A percentile compares a stretch with the other conserved stretches of the same genome.
Conservation (phyloP, 2,329 filamentous ascomycete species). For the Claviceps sp. region DNA sequence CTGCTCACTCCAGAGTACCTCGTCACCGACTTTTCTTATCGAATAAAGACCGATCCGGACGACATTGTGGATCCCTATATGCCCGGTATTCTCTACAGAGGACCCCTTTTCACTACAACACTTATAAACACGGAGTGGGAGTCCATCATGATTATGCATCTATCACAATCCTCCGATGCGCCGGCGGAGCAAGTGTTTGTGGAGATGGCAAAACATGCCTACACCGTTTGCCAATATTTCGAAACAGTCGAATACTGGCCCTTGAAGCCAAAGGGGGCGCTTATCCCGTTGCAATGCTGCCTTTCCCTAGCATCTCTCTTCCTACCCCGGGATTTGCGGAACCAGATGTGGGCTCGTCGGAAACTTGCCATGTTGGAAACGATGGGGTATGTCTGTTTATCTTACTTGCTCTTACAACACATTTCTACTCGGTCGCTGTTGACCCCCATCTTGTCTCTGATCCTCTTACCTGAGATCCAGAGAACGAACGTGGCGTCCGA, state of each 20-base stretch:
- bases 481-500: no score
- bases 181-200: conserved; percentile 34
- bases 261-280: conserved; percentile 51
- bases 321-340: conserved; percentile 58
- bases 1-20: conserved; percentile 49
- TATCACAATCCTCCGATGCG: conserved; percentile 52
- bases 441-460: no score
- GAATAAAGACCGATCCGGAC: conserved; percentile 37
- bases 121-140: conserved; percentile 64
- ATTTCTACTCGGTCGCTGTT: no score
- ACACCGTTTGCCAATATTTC: conserved; percentile 62
- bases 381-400: conserved; percentile 51
- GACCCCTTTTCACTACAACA: conserved; percentile 61
- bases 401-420: not conserved
- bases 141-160: conserved; percentile 68
- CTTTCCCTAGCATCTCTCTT: conserved; percentile 68
- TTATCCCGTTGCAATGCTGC: conserved; percentile 62
- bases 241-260: conserved; percentile 66
- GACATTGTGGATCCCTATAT: conserved; percentile 65
- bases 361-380: conserved; percentile 70
- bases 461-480: no score
- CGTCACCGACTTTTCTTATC: conserved; percentile 48
- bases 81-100: conserved; percentile 55
- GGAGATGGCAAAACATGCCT: conserved; percentile 49
- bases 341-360: conserved; percentile 66